Evolutionary conservation across 345 rosid species (phyloP).

Genomic region (Eucalyptus sp.): DNA sequence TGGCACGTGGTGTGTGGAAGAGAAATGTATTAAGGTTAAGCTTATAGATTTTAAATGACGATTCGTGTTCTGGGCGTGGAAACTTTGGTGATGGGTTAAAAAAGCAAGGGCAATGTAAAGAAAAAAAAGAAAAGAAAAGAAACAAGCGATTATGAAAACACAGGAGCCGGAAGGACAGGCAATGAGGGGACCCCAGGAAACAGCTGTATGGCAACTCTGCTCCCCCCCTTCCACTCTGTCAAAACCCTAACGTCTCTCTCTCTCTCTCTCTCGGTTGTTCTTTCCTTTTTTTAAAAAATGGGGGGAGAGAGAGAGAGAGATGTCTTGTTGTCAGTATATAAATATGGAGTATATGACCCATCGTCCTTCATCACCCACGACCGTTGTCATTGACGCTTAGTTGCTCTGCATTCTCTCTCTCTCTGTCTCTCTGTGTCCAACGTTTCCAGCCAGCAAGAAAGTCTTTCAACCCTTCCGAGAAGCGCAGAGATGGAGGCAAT

Average conservation of each 20-base stretch:
- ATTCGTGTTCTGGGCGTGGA: neutral
- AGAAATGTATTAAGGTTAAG: neutral
- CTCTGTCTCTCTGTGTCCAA: neutral
- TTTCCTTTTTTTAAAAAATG: neutral
- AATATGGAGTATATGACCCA: neutral
- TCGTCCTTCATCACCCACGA: neutral
- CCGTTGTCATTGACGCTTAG: neutral
- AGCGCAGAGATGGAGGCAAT: constrained; percentile 1
- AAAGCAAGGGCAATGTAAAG: neutral
- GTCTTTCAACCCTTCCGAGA: neutral
- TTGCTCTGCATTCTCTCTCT: neutral
- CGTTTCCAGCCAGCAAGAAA: neutral
- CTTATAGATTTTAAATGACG: neutral
- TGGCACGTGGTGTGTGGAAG: neutral
- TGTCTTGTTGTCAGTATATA: neutral
- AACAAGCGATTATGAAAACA: neutral
- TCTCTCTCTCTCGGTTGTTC: neutral
- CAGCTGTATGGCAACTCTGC: neutral
- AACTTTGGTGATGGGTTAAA: neutral
- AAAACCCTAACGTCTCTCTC: neutral
- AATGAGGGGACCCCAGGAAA: neutral
- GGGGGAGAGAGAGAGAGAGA: neutral
- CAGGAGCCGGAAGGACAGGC: neutral
- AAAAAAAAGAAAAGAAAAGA: neutral
- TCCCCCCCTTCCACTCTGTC: neutral